Conservation (phyloP, 169 alveolate genomes). For the Babesia divergens region DNA sequence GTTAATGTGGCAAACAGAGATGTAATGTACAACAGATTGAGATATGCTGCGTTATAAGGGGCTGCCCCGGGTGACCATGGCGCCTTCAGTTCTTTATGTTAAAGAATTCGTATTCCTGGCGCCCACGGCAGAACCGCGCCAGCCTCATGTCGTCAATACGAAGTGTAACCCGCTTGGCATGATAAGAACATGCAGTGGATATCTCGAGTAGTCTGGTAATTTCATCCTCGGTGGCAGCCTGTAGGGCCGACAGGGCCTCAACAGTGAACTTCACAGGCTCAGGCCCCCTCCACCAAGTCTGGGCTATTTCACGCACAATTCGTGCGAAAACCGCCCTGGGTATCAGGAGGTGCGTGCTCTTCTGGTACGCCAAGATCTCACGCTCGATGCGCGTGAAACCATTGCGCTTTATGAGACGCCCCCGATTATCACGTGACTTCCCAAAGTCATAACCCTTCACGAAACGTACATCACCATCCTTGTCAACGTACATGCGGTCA, state of each 20-base stretch:
- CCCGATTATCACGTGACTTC: slow-evolving; percentile 29
- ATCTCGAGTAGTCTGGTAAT: slow-evolving; percentile 55
- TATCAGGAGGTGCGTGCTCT: slow-evolving; percentile 61
- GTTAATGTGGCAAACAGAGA: not conserved
- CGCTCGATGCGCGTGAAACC: slow-evolving; percentile 67
- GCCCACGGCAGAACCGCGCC: slow-evolving; percentile 67
- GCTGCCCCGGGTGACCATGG: not conserved
- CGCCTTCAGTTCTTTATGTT: slow-evolving; percentile 4
- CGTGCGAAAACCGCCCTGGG: slow-evolving; percentile 65
- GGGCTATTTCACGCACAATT: slow-evolving; percentile 65
- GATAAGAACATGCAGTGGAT: slow-evolving; percentile 64
- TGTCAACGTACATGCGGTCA: slow-evolving; percentile 58
- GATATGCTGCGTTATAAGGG: not conserved
- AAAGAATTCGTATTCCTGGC: slow-evolving; percentile 62
- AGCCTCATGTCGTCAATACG: slow-evolving; percentile 65
- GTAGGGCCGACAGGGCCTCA: slow-evolving; percentile 66
- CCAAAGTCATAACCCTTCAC: slow-evolving; percentile 64
- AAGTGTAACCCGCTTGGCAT: slow-evolving; percentile 64
- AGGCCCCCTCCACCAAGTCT: slow-evolving; percentile 55
- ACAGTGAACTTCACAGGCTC: slow-evolving; percentile 65
- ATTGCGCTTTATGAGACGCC: not conserved
- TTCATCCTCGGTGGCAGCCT: slow-evolving; percentile 69
- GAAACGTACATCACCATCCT: slow-evolving; percentile 60
- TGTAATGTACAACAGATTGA: not conserved
- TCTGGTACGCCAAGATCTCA: slow-evolving; percentile 64